A percentile compares a stretch with the other conserved stretches of the same genome.
These are phyloP conservation scores for Trichoderma atrobrunneum DNA, from an alignment of 2,329 filamentous ascomycete genomes.

Conservation along the genomic window DNA sequence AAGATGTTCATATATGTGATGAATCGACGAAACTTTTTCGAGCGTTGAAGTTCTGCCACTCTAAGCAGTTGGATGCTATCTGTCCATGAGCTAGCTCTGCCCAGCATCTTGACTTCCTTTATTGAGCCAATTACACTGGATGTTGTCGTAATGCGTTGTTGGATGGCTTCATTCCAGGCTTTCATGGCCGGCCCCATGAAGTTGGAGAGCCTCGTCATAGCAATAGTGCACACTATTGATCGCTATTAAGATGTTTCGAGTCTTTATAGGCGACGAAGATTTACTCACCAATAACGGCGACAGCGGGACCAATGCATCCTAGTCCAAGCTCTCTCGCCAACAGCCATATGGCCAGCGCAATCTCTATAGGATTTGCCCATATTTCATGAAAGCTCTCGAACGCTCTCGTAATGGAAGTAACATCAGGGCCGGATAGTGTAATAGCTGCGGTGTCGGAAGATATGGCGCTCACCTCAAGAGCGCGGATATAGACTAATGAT, in stretches of 20 bases:
- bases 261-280: background rate
- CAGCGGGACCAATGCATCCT: slow-evolving; percentile 45
- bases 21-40: slow-evolving; percentile 25
- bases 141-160: slow-evolving; percentile 23
- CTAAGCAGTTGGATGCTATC: slow-evolving; percentile 10
- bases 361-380: slow-evolving; percentile 42
- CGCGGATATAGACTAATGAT: slow-evolving; percentile 24
- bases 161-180: slow-evolving; percentile 22
- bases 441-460: background rate
- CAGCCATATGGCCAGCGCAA: slow-evolving; percentile 44
- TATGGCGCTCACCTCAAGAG: slow-evolving; percentile 22
- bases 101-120: slow-evolving; percentile 24
- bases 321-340: slow-evolving; percentile 44
- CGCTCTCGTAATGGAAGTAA: slow-evolving; percentile 37
- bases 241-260: background rate
- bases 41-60: slow-evolving; percentile 23
- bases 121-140: slow-evolving; percentile 30
- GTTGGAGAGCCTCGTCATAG: slow-evolving; percentile 21
- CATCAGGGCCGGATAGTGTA: slow-evolving; percentile 40
- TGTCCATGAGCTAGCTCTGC: slow-evolving; percentile 24
- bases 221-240: slow-evolving; percentile 16
- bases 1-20: slow-evolving; percentile 25
- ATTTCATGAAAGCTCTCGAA: slow-evolving; percentile 36
- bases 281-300: slow-evolving; percentile 28
- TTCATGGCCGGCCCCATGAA: slow-evolving; percentile 21